These are phyloP conservation scores for Phlyctochytrium bullatum DNA, from an alignment of 192 early-diverging fungal species.

Conservation along the genomic window DNA sequence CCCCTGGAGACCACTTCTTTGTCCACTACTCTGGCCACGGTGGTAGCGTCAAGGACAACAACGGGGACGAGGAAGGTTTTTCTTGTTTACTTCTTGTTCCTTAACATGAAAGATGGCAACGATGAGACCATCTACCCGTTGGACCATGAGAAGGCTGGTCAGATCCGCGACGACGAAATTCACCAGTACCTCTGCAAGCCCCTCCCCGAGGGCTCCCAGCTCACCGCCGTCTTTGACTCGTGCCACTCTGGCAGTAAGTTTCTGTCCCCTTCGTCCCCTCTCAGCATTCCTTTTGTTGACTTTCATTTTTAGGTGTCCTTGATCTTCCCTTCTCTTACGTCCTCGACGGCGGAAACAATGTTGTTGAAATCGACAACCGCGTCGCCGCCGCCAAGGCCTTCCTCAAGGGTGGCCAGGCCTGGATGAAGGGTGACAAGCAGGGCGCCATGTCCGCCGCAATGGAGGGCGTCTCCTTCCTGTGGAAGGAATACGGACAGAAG, in stretches of 20 bases:
- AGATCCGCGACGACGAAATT: constrained; percentile 68
- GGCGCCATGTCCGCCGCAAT: constrained; percentile 5
- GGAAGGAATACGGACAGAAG: constrained; percentile 21
- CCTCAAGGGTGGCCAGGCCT: constrained; percentile 23
- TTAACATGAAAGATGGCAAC: no score
- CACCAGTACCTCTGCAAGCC: constrained; percentile 58
- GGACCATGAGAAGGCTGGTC: constrained; percentile 68
- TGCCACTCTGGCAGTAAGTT: constrained; percentile 61
- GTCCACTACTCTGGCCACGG: constrained; percentile 56
- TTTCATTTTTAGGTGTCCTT: no score
- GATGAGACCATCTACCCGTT: constrained; percentile 66
- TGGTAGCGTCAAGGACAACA: constrained; percentile 46
- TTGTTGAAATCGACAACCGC: constrained; percentile 16
- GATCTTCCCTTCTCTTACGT: constrained; percentile 51
- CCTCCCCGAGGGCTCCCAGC: constrained; percentile 65
- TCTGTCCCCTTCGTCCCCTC: no score
- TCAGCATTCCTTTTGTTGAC: no score
- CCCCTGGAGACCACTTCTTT: constrained; percentile 50
- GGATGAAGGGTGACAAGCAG: constrained; percentile 21
- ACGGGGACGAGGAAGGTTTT: constrained; percentile 30
- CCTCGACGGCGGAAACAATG: constrained; percentile 36
- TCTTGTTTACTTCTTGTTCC: constrained; percentile 6
- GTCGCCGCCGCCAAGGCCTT: constrained; percentile 4
- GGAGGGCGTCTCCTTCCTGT: constrained; percentile 6
- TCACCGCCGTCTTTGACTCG: constrained; percentile 72